Percentiles rank a stretch among this genome's conserved stretches.
These are phyloP conservation scores for Voacanga thouarsii DNA, from an alignment of 257 asterid genomes.

Conservation along the genomic window DNA sequence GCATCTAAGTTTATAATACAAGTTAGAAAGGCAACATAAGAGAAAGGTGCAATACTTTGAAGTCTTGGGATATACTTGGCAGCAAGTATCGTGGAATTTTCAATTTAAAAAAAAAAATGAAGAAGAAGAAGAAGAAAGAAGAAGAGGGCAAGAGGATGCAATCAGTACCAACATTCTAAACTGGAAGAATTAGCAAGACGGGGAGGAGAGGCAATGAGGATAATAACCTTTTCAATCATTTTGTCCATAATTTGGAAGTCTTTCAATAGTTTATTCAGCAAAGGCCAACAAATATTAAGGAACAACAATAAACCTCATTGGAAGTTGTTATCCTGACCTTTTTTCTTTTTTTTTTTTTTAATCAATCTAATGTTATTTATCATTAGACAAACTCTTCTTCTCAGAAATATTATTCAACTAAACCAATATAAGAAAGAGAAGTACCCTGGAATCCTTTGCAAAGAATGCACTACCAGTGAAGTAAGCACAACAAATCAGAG, in stretches of 20 bases:
- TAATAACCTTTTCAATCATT: background rate
- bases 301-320: background rate
- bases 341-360: background rate
- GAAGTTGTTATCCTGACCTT: background rate
- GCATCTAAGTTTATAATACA: background rate
- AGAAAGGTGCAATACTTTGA: background rate
- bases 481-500: conserved; percentile 60
- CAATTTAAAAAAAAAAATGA: too few relatives aligned
- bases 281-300: background rate
- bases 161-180: background rate
- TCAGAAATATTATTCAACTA: background rate
- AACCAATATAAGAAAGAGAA: conserved; percentile 8
- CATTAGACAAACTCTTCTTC: background rate
- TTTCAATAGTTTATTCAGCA: background rate
- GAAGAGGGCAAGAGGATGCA: background rate
- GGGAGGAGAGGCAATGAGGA: background rate
- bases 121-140: too few relatives aligned
- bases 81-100: background rate
- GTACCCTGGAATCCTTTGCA: conserved; percentile 48
- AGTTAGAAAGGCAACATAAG: background rate
- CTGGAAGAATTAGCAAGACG: background rate
- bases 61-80: background rate
- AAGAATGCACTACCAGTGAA: conserved; percentile 54
- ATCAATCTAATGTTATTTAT: background rate
- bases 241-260: background rate